Evolutionary conservation across 2,329 filamentous ascomycete species (phyloP).

Genomic region (Trichoderma cornu-damae): DNA sequence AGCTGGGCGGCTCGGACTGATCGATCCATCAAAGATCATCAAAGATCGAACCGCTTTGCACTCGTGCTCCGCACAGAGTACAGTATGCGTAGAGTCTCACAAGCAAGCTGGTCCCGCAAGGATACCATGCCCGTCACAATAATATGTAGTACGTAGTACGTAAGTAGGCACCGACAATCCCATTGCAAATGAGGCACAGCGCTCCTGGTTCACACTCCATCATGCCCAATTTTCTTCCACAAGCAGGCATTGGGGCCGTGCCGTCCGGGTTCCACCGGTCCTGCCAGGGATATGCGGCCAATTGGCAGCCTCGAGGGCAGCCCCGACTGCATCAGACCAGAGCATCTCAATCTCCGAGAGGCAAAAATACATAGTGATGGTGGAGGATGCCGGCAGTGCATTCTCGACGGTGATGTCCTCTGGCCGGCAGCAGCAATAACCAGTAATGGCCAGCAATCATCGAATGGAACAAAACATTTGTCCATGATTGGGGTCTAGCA

Average conservation of each 20-base stretch:
- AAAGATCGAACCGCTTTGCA: no score
- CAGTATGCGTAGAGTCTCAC: no score
- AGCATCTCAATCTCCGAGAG: constrained; percentile 15
- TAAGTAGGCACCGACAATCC: no score
- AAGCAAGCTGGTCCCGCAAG: neutral
- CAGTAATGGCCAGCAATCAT: neutral
- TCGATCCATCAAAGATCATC: no score
- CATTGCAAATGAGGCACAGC: constrained; percentile 5
- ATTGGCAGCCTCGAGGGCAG: neutral
- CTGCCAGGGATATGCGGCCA: constrained; percentile 10
- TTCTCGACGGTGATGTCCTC: neutral
- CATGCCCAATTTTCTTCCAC: constrained; percentile 7
- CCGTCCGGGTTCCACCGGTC: neutral
- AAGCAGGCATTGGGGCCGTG: constrained; percentile 10
- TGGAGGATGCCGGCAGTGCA: constrained; percentile 15
- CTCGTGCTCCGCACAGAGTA: no score
- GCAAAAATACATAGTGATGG: neutral
- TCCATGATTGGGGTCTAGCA: neutral
- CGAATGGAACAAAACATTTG: no score
- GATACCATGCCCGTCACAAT: no score
- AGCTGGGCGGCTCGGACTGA: no score
- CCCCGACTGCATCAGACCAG: constrained; percentile 12
- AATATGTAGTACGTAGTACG: neutral
- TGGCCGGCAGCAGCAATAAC: neutral
- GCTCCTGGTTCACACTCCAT: neutral